These are phyloP conservation scores for Tubosaeta sp. DNA, from an alignment of 768 basidiomycete genomes.

Conservation along the genomic window DNA sequence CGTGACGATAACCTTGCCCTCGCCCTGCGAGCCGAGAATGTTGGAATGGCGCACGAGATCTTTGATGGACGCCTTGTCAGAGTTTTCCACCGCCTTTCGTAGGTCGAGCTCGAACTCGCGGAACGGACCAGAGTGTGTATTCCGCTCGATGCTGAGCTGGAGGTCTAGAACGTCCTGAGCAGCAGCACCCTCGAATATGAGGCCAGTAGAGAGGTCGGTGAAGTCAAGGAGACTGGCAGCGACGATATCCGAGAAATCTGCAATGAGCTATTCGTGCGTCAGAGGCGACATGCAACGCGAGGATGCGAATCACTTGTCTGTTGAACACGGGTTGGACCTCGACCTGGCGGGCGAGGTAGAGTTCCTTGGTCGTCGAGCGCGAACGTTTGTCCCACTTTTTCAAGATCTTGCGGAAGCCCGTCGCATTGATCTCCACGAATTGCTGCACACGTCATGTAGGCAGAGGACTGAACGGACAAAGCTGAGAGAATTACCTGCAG, in stretches of 20 bases:
- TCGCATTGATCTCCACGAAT: slow-evolving; percentile 97
- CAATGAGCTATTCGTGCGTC: slow-evolving; percentile 64
- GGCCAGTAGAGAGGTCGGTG: slow-evolving; percentile 68
- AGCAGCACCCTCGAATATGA: slow-evolving; percentile 76
- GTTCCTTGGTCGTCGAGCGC: slow-evolving; percentile 91
- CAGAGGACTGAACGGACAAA: slow-evolving; percentile 6
- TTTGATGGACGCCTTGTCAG: slow-evolving; percentile 55
- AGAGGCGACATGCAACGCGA: slow-evolving; percentile 4
- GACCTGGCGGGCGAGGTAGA: slow-evolving; percentile 93
- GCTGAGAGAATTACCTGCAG: slow-evolving; percentile 62
- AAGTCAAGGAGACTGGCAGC: slow-evolving; percentile 78
- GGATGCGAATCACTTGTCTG: slow-evolving; percentile 60
- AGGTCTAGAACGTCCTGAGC: slow-evolving; percentile 71
- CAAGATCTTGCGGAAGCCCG: slow-evolving; percentile 93
- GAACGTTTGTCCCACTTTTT: slow-evolving; percentile 99
- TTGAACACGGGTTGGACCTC: slow-evolving; percentile 99
- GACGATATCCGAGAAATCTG: slow-evolving; percentile 90
- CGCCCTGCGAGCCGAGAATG: slow-evolving; percentile 55
- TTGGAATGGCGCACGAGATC: slow-evolving; percentile 73
- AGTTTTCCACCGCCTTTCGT: slow-evolving; percentile 65
- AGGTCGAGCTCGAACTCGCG: slow-evolving; percentile 88
- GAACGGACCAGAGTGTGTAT: slow-evolving; percentile 64
- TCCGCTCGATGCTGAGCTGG: slow-evolving; percentile 62
- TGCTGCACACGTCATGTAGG: slow-evolving; percentile 48
- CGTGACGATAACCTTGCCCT: slow-evolving; percentile 65